Conservation (phyloP, 1,139 yeast species). For the Kodamaea suecica region DNA sequence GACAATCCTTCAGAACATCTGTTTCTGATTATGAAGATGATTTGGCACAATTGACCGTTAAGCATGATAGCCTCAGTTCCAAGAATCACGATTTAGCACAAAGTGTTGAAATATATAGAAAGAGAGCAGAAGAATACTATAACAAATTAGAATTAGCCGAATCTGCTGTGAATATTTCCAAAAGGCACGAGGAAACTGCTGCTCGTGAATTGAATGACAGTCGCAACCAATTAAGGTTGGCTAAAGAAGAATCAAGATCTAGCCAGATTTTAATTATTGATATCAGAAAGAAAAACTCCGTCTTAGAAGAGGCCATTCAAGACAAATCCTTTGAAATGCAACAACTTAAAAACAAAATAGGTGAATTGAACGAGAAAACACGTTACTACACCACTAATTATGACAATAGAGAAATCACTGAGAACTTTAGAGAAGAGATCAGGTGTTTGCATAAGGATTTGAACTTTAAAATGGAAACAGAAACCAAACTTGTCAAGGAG, state of each 20-base stretch:
- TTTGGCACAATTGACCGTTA: constrained; percentile 44
- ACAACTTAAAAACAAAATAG: constrained; percentile 45
- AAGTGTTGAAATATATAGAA: constrained; percentile 60
- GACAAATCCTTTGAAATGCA: constrained; percentile 57
- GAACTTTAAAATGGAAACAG: constrained; percentile 54
- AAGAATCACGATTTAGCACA: constrained; percentile 52
- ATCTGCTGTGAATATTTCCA: constrained; percentile 60
- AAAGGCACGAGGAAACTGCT: constrained; percentile 58
- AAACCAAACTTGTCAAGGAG: constrained; percentile 63
- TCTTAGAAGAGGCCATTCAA: constrained; percentile 56
- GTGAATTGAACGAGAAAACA: constrained; percentile 49
- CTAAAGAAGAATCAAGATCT: constrained; percentile 57
- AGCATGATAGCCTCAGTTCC: constrained; percentile 50
- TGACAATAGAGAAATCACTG: constrained; percentile 40
- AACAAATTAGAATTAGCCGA: constrained; percentile 78
- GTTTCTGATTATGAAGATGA: constrained; percentile 42
- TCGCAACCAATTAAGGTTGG: constrained; percentile 48
- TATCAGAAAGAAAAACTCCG: constrained; percentile 52
- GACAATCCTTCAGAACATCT: constrained; percentile 33
- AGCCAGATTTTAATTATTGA: constrained; percentile 58
- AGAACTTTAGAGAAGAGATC: constrained; percentile 55
- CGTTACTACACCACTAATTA: constrained; percentile 50
- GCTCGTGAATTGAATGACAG: constrained; percentile 55
- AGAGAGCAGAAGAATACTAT: constrained; percentile 73
- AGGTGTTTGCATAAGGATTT: constrained; percentile 57